Conservation (phyloP, 495 filamentous ascomycete genomes). For the Penicillium egyptiacum region DNA sequence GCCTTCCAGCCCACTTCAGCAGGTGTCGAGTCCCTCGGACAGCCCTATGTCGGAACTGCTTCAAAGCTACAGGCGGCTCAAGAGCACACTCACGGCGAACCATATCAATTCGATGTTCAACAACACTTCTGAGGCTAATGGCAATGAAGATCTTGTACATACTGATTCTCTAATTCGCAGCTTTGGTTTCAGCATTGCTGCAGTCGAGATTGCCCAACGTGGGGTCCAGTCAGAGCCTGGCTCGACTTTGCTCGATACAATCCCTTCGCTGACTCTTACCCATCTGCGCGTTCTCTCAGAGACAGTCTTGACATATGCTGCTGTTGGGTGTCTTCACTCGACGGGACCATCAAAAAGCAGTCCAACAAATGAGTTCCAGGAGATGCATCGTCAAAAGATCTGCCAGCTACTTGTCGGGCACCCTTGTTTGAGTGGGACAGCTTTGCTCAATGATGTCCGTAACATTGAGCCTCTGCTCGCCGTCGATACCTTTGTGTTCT, state of each 20-base stretch:
- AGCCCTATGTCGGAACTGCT: conserved; percentile 69
- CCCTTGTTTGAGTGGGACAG: conserved; percentile 41
- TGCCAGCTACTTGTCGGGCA: conserved; percentile 71
- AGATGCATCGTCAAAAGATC: conserved; percentile 70
- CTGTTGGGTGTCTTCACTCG: conserved; percentile 67
- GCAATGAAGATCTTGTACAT: conserved; percentile 53
- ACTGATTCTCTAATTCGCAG: conserved; percentile 69
- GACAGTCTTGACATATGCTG: conserved; percentile 80
- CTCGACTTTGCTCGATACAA: conserved; percentile 76
- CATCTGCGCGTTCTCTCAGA: conserved; percentile 90
- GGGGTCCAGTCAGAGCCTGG: conserved; percentile 76
- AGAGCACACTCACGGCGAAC: conserved; percentile 75
- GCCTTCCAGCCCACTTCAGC: conserved; percentile 36
- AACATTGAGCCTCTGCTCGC: conserved; percentile 66
- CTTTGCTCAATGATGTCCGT: conserved; percentile 46
- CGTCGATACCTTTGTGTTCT: conserved; percentile 82
- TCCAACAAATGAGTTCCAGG: conserved; percentile 65
- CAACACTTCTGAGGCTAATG: conserved; percentile 38
- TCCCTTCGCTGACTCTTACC: conserved; percentile 76
- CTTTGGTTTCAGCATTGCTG: conserved; percentile 86
- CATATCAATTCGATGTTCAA: conserved; percentile 55
- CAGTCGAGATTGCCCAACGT: conserved; percentile 88
- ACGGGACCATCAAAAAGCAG: conserved; percentile 52
- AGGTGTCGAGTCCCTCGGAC: conserved; percentile 34
- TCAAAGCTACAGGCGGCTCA: conserved; percentile 74